A percentile compares a stretch with the other conserved stretches of the same genome.
Conservation (phyloP, 2,329 filamentous ascomycete species). For the Alternaria angustiovoidea region DNA sequence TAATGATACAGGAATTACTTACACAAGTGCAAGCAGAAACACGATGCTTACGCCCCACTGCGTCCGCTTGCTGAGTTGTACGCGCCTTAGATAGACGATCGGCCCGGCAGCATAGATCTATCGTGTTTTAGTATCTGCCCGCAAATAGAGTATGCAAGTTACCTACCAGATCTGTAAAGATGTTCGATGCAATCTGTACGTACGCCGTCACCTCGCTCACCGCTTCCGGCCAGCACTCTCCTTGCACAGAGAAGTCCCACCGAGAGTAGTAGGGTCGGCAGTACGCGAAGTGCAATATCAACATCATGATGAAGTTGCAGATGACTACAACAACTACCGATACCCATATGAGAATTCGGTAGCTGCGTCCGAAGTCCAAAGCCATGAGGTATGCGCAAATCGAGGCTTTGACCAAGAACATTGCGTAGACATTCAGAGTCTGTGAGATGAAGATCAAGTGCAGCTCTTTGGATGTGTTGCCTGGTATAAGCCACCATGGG, state of each 20-base stretch:
- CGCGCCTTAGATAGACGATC: slow-evolving; percentile 14
- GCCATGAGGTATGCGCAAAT: slow-evolving; percentile 26
- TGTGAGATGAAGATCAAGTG: slow-evolving; percentile 15
- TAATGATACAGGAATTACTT: not conserved
- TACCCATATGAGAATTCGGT: slow-evolving; percentile 21
- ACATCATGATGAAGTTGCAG: slow-evolving; percentile 15
- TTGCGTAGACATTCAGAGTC: slow-evolving; percentile 21
- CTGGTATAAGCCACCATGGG: slow-evolving; percentile 16
- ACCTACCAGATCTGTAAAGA: slow-evolving; percentile 19
- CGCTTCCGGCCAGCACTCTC: slow-evolving; percentile 16
- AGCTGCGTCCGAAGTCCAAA: slow-evolving; percentile 20
- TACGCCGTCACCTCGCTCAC: slow-evolving; percentile 12
- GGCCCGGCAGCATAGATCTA: slow-evolving; percentile 22
- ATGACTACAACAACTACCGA: slow-evolving; percentile 4
- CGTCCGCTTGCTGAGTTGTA: slow-evolving; percentile 18
- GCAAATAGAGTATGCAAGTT: not conserved
- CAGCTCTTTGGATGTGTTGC: not conserved
- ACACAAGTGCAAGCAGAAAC: slow-evolving; percentile 20
- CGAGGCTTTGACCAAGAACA: slow-evolving; percentile 24
- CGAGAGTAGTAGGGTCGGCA: slow-evolving; percentile 11
- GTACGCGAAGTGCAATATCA: slow-evolving; percentile 9
- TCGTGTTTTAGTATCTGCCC: not conserved
- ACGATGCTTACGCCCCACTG: slow-evolving; percentile 19
- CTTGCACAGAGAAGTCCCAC: slow-evolving; percentile 9
- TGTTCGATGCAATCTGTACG: slow-evolving; percentile 19